phyloP scores from a whole-genome alignment of 768 basidiomycete species.

The Termitomyces sp. region DNA sequence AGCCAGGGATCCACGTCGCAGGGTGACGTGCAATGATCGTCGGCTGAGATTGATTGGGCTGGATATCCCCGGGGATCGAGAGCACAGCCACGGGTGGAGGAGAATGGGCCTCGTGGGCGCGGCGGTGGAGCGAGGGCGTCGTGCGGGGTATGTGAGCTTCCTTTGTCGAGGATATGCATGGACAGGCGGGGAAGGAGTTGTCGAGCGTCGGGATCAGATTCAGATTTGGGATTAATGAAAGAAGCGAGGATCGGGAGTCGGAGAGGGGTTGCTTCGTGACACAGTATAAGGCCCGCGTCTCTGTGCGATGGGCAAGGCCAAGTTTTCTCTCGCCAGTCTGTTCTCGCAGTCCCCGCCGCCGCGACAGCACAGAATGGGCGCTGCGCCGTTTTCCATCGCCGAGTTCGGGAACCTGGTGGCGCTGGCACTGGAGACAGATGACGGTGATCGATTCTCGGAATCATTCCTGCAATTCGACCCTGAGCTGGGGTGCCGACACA shows the following conservation, averaged over 20 bases:
- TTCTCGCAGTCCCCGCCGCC: neutral
- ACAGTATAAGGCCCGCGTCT: neutral
- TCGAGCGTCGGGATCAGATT: neutral
- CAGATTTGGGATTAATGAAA: neutral
- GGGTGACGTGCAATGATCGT: constrained; percentile 3
- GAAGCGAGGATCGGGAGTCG: neutral
- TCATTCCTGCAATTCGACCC: constrained; percentile 15
- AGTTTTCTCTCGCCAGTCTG: neutral
- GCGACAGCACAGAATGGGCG: neutral
- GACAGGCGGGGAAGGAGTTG: neutral
- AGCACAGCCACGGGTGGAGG: too few relatives aligned
- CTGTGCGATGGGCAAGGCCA: too few relatives aligned
- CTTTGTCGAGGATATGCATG: neutral
- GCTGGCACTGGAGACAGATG: constrained; percentile 11
- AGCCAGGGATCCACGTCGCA: too few relatives aligned
- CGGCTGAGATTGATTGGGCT: neutral
- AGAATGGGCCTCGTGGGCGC: neutral
- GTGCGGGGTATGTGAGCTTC: neutral
- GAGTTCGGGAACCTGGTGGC: constrained; percentile 19
- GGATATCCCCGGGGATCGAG: neutral
- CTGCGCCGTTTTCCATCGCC: constrained; percentile 12
- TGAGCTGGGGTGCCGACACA: neutral
- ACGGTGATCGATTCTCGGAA: constrained; percentile 14
- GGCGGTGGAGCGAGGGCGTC: neutral
- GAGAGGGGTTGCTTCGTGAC: neutral